Conservation (phyloP, 495 filamentous ascomycete species). For the Hypomontagnella submonticulosa region DNA sequence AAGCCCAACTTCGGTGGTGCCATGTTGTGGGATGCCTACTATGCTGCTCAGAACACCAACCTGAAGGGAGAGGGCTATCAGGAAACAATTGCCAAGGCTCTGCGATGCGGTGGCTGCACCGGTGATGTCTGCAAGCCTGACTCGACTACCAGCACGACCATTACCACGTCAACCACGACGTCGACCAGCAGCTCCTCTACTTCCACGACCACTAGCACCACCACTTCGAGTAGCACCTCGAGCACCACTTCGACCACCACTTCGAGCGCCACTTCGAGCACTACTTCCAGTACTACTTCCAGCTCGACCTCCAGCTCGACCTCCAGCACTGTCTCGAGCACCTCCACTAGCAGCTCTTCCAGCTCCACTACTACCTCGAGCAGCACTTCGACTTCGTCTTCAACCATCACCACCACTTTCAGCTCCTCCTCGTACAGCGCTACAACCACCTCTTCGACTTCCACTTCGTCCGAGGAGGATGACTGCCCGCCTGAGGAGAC, state of each 20-base stretch:
- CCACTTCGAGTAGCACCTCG: conserved; percentile 7
- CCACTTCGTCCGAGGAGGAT: conserved; percentile 30
- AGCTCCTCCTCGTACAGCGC: conserved; percentile 31
- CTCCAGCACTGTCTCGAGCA: conserved; percentile 17
- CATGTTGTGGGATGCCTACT: conserved; percentile 56
- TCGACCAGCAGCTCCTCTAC: conserved; percentile 17
- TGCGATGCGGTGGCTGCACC: conserved; percentile 37
- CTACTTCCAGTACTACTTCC: too few species aligned
- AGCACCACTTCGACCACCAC: conserved; percentile 1
- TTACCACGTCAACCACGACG: conserved; percentile 19
- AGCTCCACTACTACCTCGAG: conserved; percentile 11
- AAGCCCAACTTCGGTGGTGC: conserved; percentile 53
- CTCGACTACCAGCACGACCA: conserved; percentile 22
- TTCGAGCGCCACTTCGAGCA: background rate
- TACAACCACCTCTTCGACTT: conserved; percentile 27
- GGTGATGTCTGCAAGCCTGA: conserved; percentile 29
- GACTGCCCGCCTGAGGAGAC: conserved; percentile 28
- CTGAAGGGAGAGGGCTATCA: conserved; percentile 45
- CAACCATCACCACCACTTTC: too few species aligned
- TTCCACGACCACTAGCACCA: conserved; percentile 8
- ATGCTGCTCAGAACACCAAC: conserved; percentile 40
- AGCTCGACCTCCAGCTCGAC: conserved; percentile 19
- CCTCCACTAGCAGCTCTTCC: conserved; percentile 4
- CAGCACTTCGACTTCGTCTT: conserved; percentile 5
- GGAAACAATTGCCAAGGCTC: conserved; percentile 41